Evolutionary conservation across 768 basidiomycete species (phyloP).

Genomic region (Mycena leptocephala): DNA sequence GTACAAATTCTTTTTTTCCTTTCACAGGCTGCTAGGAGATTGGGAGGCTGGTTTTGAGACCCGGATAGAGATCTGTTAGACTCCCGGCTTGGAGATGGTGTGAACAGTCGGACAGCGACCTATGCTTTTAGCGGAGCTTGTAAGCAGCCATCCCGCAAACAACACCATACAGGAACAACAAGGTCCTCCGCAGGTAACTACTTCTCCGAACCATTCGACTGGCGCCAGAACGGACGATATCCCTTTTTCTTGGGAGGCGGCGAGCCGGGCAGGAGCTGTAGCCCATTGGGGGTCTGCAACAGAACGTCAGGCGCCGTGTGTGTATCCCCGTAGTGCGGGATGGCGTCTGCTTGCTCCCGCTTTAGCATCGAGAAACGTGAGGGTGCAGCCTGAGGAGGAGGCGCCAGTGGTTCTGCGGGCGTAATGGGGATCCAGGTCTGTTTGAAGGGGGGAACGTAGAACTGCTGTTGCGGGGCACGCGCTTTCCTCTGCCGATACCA

Average conservation of each 20-base stretch:
- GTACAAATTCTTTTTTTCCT: no score
- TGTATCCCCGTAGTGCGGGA: background rate
- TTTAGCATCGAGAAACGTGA: conserved; percentile 8
- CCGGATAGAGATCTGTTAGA: no score
- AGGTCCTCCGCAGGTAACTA: background rate
- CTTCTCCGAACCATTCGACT: background rate
- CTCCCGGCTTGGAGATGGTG: no score
- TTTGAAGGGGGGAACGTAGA: background rate
- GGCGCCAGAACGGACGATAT: background rate
- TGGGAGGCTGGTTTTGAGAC: no score
- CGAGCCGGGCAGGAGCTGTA: background rate
- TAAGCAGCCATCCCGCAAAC: no score
- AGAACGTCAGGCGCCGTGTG: background rate
- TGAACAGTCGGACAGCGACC: no score
- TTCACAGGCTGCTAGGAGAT: no score
- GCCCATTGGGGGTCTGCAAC: background rate
- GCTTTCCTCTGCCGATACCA: background rate
- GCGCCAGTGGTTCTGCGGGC: background rate
- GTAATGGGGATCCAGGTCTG: background rate
- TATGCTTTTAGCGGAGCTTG: no score
- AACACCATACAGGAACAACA: no score
- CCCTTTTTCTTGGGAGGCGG: background rate
- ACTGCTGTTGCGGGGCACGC: background rate
- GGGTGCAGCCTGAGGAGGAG: no score
- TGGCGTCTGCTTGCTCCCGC: background rate